Base-by-base conservation (phyloP, 257 asterid genomes). In the Cordia subcordata region DNA sequence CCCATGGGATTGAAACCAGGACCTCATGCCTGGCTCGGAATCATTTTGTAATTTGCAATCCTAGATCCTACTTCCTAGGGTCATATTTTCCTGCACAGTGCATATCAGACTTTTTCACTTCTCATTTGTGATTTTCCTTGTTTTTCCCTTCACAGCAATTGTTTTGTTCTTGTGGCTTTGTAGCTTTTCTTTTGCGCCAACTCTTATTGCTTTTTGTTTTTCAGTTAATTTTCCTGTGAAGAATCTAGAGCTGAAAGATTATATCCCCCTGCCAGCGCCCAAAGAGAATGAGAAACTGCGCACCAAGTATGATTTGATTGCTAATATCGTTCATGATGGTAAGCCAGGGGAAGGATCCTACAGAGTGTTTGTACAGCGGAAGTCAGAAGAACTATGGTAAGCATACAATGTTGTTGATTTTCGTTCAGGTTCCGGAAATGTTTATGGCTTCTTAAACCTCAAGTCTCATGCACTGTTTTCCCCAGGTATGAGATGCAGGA, bases 401-500 rank as follows among this genome's bases (percentile, higher is more conserved):
- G 38, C 44, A 59, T 33, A 13, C 15, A 11, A 22, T 5, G 35
- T 17, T 13, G 45, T 49, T 60, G 44, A 23, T 35, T 3, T 39
- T 40, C 12, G 19, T 9, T 52, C 19, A 15, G 16, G 17, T 6
- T 49, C 11, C 21, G 1, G 9, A 49, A 53, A 12, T 20, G 14
- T 15, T 53, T n/a, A 27, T 53, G 27, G 15, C 4, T 15, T 9
- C 11, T 53, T 23, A 20, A 33, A 53, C 13, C 40, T 32, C 9
- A 42, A 42, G 12, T 42, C 15, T 10, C 47, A 42, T 10, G 1
- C 15, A 14, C 14, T 42, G 47, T 42, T 42, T 42, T 66, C 40
- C 27, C 42, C 80, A 88, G 97, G 99, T 92, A 86, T 58, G 99
- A 92, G 80, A 88, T 92, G 96, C 96, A 92, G 72, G 99, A 92